phyloP scores from a whole-genome alignment of 164 flowering plant species.

The Tinospora cordifolia region DNA sequence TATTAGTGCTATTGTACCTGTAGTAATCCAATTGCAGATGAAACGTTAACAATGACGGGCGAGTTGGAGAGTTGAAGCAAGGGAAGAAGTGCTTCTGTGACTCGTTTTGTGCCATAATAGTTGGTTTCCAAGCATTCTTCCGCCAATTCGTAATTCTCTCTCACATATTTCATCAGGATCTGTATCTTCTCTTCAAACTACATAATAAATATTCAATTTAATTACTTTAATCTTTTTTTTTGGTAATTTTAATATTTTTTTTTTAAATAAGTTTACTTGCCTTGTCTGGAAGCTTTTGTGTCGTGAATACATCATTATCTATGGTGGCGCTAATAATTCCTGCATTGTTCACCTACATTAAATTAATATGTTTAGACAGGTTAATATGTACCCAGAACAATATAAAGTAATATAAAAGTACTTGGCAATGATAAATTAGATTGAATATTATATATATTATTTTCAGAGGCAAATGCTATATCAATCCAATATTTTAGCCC shows the following conservation, averaged over 20 bases:
- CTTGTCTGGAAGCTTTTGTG: background rate
- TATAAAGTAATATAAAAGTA: background rate
- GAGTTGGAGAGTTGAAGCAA: conserved; percentile 24
- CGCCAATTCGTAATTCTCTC: conserved; percentile 18
- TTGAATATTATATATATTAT: no score
- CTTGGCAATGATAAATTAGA: background rate
- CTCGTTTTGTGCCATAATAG: conserved; percentile 30
- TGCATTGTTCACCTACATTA: conserved; percentile 39
- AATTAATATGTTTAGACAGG: background rate
- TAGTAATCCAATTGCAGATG: conserved; percentile 11
- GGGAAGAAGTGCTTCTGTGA: conserved; percentile 27
- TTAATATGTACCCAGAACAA: background rate
- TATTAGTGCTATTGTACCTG: conserved; percentile 19
- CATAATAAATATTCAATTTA: background rate
- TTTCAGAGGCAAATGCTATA: no score
- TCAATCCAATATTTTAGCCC: no score
- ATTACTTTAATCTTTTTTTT: background rate
- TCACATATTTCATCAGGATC: background rate
- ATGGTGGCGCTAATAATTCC: conserved; percentile 20
- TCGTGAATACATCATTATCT: conserved; percentile 4
- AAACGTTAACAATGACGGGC: conserved; percentile 13
- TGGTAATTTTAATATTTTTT: background rate
- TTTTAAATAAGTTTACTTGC: background rate
- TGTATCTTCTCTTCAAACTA: conserved; percentile 10
- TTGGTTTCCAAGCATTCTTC: conserved; percentile 30